Evolutionary conservation across 78 protist genomes (phyloP), one percentile per base, ranked within the genome.

Genomic region (Tieghemostelium lacteum): DNA sequence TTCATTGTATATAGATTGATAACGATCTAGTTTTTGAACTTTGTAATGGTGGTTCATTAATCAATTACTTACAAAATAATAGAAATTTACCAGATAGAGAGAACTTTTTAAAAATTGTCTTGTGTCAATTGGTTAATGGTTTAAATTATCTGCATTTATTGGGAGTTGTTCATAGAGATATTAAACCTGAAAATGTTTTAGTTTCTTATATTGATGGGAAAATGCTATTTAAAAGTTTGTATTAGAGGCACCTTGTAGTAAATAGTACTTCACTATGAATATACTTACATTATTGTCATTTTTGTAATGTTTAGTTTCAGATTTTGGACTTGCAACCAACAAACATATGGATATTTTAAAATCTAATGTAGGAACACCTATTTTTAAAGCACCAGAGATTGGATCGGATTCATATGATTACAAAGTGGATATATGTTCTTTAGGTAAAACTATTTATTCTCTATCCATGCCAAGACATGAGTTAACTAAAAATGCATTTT

Each of bases 121-220:
- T 45, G 10, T 45, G 52, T 45, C 52, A 45, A 45, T 45, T 45
- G 52, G 52, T 45, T 14, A 10, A 6, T 45, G 52, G 52, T 14
- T 45, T 45, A 45, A 6, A 45, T 45, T 83, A 93, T 67, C 73
- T 93, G 36, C 93, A 93, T 85, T 73, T 75, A 37, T 50, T 64
- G 12, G 85, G 65, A 10, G 86, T 86, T 37, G 54, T 93, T 33
- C 93, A 93, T 63, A 20, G 93, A 24, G 93, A 87, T 55, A 10
- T 93, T 14, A 93, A 93, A 58, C 93, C 92, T 24, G 91, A 87
- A n/a, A 78, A 92, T 62, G 67, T 92, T 7, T 33, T 91, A 3
- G 26, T 91, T 5, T 78, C 77, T 78, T 14, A 6, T 45, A 10
- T 45, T 14, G 10, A 45, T 45, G 52, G 52, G 6, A 14, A 14